Conservation (phyloP, 2,329 filamentous ascomycete species). For the Cladosporium halotolerans region DNA sequence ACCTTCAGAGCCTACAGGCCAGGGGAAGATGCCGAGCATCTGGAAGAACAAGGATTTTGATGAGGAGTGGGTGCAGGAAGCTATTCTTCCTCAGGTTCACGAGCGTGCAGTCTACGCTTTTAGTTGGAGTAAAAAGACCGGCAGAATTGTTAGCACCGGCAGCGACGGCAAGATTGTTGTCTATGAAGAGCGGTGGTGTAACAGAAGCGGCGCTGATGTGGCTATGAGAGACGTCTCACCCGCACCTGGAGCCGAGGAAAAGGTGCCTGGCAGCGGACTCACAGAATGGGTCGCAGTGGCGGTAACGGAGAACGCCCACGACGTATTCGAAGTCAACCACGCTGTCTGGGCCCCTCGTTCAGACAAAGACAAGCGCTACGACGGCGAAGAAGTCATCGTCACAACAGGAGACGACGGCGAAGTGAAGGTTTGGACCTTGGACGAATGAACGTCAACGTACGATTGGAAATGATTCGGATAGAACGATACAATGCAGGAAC, state of each 20-base stretch:
- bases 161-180: constrained; percentile 78
- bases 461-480: no score
- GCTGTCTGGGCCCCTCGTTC: constrained; percentile 77
- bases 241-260: background rate
- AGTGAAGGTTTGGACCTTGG: constrained; percentile 72
- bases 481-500: no score
- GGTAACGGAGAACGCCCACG: constrained; percentile 68
- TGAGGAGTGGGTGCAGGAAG: constrained; percentile 78
- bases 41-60: constrained; percentile 66
- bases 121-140: constrained; percentile 72
- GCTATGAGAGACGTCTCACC: constrained; percentile 18
- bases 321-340: constrained; percentile 92
- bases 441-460: constrained; percentile 12
- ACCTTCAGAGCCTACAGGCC: constrained; percentile 37
- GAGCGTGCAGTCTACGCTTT: constrained; percentile 77
- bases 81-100: constrained; percentile 67
- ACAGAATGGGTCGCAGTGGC: constrained; percentile 67
- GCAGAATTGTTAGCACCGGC: constrained; percentile 78
- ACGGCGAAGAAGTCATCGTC: constrained; percentile 74
- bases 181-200: constrained; percentile 59
- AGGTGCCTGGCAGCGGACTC: constrained; percentile 10
- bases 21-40: constrained; percentile 75
- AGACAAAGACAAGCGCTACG: constrained; percentile 56
- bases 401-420: constrained; percentile 89
- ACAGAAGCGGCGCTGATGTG: constrained; percentile 20